Percentiles rank a stretch among this genome's conserved stretches.
These are phyloP conservation scores for Heterobasidion occidentale DNA, from an alignment of 1,284 basidiomycete genomes.

Conservation along the genomic window DNA sequence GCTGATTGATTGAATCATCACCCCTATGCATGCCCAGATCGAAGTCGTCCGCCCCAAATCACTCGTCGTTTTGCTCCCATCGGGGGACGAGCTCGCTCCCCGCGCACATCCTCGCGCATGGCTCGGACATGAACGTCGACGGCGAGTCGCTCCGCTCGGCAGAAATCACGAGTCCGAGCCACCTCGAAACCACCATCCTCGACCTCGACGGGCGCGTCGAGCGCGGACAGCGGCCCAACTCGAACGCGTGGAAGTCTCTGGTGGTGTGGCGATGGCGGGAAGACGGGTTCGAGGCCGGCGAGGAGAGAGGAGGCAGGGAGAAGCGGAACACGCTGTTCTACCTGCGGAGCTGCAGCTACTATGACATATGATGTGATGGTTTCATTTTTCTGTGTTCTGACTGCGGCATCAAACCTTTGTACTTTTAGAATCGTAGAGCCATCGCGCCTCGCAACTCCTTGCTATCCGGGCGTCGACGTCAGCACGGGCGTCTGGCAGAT, in stretches of 20 bases:
- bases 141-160: slow-evolving; percentile 27
- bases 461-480: too few relatives aligned
- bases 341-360: slow-evolving; percentile 22
- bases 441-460: too few relatives aligned
- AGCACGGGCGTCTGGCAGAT: too few relatives aligned
- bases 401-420: background rate
- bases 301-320: slow-evolving; percentile 38
- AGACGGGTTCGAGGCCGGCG: slow-evolving; percentile 16
- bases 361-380: background rate
- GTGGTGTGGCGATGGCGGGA: slow-evolving; percentile 39
- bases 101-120: slow-evolving; percentile 23
- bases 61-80: slow-evolving; percentile 34
- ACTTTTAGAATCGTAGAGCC: too few relatives aligned
- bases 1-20: background rate
- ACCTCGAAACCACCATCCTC: slow-evolving; percentile 41
- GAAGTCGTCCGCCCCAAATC: slow-evolving; percentile 33
- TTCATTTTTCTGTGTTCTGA: background rate
- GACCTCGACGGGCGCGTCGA: slow-evolving; percentile 42
- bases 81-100: slow-evolving; percentile 31
- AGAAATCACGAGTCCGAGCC: slow-evolving; percentile 32
- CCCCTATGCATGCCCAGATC: slow-evolving; percentile 24
- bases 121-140: slow-evolving; percentile 18
- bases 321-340: slow-evolving; percentile 46
- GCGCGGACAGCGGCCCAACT: slow-evolving; percentile 28
- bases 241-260: slow-evolving; percentile 47